These are phyloP conservation scores for Claviceps paspali DNA, from an alignment of 2,329 filamentous ascomycete genomes.

Conservation along the genomic window DNA sequence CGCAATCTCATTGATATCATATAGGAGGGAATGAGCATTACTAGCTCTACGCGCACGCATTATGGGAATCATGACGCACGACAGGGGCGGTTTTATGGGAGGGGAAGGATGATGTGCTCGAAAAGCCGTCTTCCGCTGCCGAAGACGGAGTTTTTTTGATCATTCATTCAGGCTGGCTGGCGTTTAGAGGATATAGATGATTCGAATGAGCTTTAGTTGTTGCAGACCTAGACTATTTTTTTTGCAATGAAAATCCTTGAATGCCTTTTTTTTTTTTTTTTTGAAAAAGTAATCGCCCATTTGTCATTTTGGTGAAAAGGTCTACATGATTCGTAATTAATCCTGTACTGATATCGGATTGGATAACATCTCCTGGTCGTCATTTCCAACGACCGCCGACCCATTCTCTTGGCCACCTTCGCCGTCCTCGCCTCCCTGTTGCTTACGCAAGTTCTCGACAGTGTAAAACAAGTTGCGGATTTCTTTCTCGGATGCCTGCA, in stretches of 20 bases:
- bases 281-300: too few species aligned
- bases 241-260: constrained; percentile 7
- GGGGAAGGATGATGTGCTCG: constrained; percentile 4
- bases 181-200: constrained; percentile 25
- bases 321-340: background rate
- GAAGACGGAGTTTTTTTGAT: constrained; percentile 10
- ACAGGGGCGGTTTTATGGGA: constrained; percentile 3
- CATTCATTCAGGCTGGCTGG: constrained; percentile 20
- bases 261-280: background rate
- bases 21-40: constrained; percentile 1
- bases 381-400: background rate
- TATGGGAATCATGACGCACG: constrained; percentile 6
- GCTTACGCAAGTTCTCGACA: constrained; percentile 32
- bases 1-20: constrained; percentile 10
- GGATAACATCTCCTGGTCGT: background rate
- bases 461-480: constrained; percentile 29
- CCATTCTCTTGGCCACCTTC: constrained; percentile 5
- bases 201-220: constrained; percentile 19
- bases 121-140: constrained; percentile 4
- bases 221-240: constrained; percentile 11
- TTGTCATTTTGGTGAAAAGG: background rate
- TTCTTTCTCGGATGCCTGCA: constrained; percentile 22
- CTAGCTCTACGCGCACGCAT: constrained; percentile 1
- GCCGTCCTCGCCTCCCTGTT: constrained; percentile 12
- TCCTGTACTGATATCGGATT: background rate